Evolutionary conservation across 768 basidiomycete genomes (phyloP).

Genomic region (Mrakia hoshinonis): DNA sequence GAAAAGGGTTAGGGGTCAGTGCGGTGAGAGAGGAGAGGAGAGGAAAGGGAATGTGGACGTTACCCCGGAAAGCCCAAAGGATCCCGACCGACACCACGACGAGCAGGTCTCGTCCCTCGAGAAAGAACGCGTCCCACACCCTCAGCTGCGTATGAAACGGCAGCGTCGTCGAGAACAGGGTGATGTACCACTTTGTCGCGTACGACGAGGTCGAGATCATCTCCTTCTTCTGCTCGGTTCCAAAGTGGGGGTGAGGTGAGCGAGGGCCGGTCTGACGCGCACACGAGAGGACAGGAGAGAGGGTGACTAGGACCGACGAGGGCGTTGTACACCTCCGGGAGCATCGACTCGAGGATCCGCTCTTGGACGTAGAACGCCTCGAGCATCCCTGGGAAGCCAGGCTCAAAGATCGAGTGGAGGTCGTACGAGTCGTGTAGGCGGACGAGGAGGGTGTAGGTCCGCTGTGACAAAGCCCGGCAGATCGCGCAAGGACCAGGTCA

Average conservation of each 20-base stretch:
- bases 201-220: conserved; percentile 89
- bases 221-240: conserved; percentile 52
- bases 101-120: conserved; percentile 84
- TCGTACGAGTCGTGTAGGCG: conserved; percentile 80
- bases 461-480: conserved; percentile 37
- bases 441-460: conserved; percentile 72
- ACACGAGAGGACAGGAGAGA: background rate
- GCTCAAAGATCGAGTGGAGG: conserved; percentile 79
- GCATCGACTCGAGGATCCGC: conserved; percentile 69
- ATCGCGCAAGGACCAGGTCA: background rate
- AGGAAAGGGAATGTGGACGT: background rate
- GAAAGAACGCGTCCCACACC: conserved; percentile 85
- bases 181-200: conserved; percentile 99
- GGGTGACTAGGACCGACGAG: conserved; percentile 48
- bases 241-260: background rate
- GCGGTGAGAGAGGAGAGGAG: background rate
- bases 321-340: conserved; percentile 79
- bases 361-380: conserved; percentile 97
- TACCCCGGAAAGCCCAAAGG: conserved; percentile 83
- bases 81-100: conserved; percentile 76
- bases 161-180: conserved; percentile 87
- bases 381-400: conserved; percentile 89
- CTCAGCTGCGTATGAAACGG: conserved; percentile 91
- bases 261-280: background rate
- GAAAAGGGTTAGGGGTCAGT: background rate